Evolutionary conservation across 1,284 basidiomycete species (phyloP).

Genomic region (Malassezia slooffiae): DNA sequence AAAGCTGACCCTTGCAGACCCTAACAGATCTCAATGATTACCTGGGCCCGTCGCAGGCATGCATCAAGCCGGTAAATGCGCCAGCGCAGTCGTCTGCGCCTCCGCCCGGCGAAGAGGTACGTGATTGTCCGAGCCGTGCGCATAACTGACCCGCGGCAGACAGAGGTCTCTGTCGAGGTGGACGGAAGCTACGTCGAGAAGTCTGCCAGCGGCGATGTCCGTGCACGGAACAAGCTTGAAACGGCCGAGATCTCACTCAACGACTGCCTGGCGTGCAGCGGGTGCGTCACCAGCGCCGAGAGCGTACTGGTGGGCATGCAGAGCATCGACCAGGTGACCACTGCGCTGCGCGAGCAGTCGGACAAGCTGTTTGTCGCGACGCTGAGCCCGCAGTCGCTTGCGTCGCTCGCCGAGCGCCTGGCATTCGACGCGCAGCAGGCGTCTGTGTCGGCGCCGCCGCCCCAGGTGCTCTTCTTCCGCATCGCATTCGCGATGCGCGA

Average conservation of each 20-base stretch:
- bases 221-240: constrained; percentile 33
- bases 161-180: constrained; percentile 76
- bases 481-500: constrained; percentile 48
- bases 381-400: constrained; percentile 73
- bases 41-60: constrained; percentile 89
- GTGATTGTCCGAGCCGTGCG: background rate
- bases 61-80: constrained; percentile 77
- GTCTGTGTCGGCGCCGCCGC: constrained; percentile 46
- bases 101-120: constrained; percentile 2
- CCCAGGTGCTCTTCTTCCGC: constrained; percentile 47
- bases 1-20: constrained; percentile 11
- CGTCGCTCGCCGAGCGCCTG: constrained; percentile 54
- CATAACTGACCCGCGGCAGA: constrained; percentile 48
- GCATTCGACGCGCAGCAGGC: constrained; percentile 1
- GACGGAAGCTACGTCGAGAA: constrained; percentile 69
- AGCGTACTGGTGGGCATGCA: constrained; percentile 94
- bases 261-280: constrained; percentile 87
- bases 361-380: constrained; percentile 27
- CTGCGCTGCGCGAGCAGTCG: constrained; percentile 17
- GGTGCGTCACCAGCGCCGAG: constrained; percentile 96
- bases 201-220: constrained; percentile 14
- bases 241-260: constrained; percentile 83
- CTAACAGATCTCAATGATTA: constrained; percentile 95
- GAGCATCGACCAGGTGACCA: constrained; percentile 80
- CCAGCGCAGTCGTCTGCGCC: constrained; percentile 52